A percentile compares a stretch with the other conserved stretches of the same genome.
Evolutionary conservation across 1,139 yeast species (phyloP).

Genomic region (Hyphopichia burtonii): DNA sequence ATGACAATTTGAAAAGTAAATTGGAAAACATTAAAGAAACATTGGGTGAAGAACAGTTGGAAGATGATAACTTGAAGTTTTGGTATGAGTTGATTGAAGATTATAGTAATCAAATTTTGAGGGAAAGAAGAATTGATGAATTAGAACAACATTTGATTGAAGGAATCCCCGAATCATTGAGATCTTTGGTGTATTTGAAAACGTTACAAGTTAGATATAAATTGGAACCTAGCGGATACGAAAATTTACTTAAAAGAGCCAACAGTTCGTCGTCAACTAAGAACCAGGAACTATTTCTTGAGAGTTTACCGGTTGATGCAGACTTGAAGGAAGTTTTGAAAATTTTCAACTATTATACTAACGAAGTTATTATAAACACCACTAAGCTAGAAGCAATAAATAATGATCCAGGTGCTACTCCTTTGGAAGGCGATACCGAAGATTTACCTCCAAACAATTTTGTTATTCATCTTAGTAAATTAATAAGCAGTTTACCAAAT

Average conservation of each 20-base stretch:
- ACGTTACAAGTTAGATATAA: conserved; percentile 31
- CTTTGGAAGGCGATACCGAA: conserved; percentile 11
- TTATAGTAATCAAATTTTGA: conserved; percentile 9
- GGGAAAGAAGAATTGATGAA: conserved; percentile 15
- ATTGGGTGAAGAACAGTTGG: neutral
- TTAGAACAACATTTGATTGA: conserved; percentile 25
- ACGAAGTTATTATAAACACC: conserved; percentile 18
- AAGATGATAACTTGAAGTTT: conserved; percentile 14
- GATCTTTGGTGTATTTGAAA: conserved; percentile 34
- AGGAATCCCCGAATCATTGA: conserved; percentile 34
- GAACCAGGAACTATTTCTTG: conserved; percentile 18
- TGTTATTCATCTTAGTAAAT: conserved; percentile 20
- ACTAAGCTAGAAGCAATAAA: conserved; percentile 14
- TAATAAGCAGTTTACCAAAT: conserved; percentile 20
- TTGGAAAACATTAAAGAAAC: conserved; percentile 6
- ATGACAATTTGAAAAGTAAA: conserved; percentile 8
- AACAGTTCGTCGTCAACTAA: conserved; percentile 13
- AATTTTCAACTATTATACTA: conserved; percentile 34
- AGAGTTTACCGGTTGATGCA: conserved; percentile 18
- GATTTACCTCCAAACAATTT: conserved; percentile 22
- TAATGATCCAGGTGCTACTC: conserved; percentile 6
- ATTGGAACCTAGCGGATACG: conserved; percentile 31
- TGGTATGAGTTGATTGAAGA: conserved; percentile 26
- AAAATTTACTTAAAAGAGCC: conserved; percentile 31
- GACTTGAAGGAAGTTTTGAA: conserved; percentile 26